Percentiles rank a stretch among this genome's conserved stretches.
phyloP scores from a whole-genome alignment of 2,329 filamentous ascomycete species.

The Emergomyces pasteurianus region DNA sequence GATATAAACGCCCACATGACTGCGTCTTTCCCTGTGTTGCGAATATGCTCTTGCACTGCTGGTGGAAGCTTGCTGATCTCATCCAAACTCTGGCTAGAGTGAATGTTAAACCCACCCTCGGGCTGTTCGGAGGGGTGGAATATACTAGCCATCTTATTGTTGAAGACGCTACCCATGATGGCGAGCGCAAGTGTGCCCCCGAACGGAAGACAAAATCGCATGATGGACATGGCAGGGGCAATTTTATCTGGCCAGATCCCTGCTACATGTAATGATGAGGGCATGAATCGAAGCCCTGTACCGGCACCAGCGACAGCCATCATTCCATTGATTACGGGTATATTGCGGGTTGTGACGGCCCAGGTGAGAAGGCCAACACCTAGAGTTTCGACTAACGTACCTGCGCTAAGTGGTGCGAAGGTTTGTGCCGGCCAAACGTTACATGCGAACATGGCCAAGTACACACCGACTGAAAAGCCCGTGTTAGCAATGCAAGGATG shows the following conservation, averaged over 20 bases:
- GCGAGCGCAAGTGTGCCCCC: slow-evolving; percentile 55
- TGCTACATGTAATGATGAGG: slow-evolving; percentile 49
- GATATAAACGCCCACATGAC: slow-evolving; percentile 56
- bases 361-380: slow-evolving; percentile 48
- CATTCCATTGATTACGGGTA: slow-evolving; percentile 49
- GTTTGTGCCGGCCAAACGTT: slow-evolving; percentile 53
- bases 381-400: slow-evolving; percentile 44
- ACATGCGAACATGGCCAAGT: slow-evolving; percentile 45
- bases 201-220: slow-evolving; percentile 48
- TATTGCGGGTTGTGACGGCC: slow-evolving; percentile 41
- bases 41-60: slow-evolving; percentile 26
- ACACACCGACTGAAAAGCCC: slow-evolving; percentile 38
- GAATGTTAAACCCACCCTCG: slow-evolving; percentile 20
- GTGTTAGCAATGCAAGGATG: background rate
- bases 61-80: slow-evolving; percentile 25
- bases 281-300: slow-evolving; percentile 54
- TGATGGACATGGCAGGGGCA: slow-evolving; percentile 47
- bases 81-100: slow-evolving; percentile 27
- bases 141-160: slow-evolving; percentile 39
- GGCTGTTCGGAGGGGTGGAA: slow-evolving; percentile 17
- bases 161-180: slow-evolving; percentile 58
- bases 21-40: slow-evolving; percentile 39
- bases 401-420: slow-evolving; percentile 46
- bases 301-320: slow-evolving; percentile 53
- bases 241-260: slow-evolving; percentile 49